Percentiles rank a stretch among this genome's conserved stretches.
Evolutionary conservation across 805 yeast genomes (phyloP).

Genomic region (Spathaspora passalidarum): DNA sequence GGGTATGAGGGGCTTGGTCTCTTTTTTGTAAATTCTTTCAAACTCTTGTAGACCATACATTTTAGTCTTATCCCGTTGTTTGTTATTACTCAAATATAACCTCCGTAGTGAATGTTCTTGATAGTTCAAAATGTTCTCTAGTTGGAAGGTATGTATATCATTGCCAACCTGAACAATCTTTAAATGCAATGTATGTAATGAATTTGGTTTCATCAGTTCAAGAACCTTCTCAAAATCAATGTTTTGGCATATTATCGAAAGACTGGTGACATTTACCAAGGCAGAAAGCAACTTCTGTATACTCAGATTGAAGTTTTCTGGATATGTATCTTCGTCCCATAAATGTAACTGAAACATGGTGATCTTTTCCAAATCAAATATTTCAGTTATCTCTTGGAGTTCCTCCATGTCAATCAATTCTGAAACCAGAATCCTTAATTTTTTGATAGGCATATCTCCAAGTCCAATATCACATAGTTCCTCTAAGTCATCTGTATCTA

Average conservation of each 20-base stretch:
- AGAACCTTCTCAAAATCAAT: background rate
- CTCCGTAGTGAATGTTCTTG: background rate
- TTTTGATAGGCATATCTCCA: background rate
- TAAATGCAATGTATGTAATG: background rate
- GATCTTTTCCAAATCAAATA: background rate
- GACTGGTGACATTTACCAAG: background rate
- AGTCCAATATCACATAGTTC: background rate
- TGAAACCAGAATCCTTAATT: background rate
- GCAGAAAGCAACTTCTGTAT: background rate
- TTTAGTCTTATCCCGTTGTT: too few relatives aligned
- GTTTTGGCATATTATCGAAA: background rate
- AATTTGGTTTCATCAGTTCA: background rate
- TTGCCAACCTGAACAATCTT: background rate
- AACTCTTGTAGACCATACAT: too few relatives aligned
- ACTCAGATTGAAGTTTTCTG: background rate
- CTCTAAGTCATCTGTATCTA: background rate
- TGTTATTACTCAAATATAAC: background rate
- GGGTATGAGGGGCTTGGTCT: background rate
- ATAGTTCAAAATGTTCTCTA: background rate
- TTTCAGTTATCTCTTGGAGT: background rate
- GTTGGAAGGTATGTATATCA: background rate
- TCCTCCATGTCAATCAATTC: background rate
- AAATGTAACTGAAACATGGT: background rate
- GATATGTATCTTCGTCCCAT: background rate
- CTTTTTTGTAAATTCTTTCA: too few relatives aligned